Conservation (phyloP, 768 basidiomycete genomes). For the Psilocybe cyanescens region DNA sequence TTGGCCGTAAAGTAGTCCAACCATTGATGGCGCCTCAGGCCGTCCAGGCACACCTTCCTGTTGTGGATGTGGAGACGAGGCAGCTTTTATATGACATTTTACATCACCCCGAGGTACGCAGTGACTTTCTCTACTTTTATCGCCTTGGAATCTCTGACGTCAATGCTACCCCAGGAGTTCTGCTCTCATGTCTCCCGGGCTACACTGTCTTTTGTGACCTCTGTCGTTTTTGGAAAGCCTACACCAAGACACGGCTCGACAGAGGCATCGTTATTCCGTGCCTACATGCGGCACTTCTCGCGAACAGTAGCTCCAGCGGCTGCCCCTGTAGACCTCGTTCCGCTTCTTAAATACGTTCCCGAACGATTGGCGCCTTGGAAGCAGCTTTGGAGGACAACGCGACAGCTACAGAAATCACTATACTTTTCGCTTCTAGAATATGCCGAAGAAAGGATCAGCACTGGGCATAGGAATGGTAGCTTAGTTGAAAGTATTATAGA, state of each 20-base stretch:
- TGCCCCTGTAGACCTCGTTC: background rate
- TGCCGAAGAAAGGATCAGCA: background rate
- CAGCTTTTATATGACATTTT: background rate
- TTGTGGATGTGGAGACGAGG: background rate
- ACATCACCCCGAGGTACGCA: background rate
- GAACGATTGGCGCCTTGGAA: background rate
- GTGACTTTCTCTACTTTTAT: too few relatives aligned
- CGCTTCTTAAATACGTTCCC: background rate
- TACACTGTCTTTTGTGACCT: background rate
- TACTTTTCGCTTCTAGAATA: background rate
- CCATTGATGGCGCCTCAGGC: background rate
- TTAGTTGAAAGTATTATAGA: background rate
- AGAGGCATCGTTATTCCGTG: background rate
- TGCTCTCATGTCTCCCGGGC: background rate
- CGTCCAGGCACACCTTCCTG: background rate
- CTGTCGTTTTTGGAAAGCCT: background rate
- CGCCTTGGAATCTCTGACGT: background rate
- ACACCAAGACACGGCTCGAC: background rate
- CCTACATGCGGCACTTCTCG: background rate
- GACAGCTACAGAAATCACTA: background rate
- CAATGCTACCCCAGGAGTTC: background rate
- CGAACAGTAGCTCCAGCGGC: background rate
- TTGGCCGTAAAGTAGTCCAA: background rate
- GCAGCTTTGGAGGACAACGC: background rate
- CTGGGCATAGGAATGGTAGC: background rate